These are phyloP conservation scores for Colletotrichum sp. DNA, from an alignment of 2,329 filamentous ascomycete genomes.

Conservation along the genomic window DNA sequence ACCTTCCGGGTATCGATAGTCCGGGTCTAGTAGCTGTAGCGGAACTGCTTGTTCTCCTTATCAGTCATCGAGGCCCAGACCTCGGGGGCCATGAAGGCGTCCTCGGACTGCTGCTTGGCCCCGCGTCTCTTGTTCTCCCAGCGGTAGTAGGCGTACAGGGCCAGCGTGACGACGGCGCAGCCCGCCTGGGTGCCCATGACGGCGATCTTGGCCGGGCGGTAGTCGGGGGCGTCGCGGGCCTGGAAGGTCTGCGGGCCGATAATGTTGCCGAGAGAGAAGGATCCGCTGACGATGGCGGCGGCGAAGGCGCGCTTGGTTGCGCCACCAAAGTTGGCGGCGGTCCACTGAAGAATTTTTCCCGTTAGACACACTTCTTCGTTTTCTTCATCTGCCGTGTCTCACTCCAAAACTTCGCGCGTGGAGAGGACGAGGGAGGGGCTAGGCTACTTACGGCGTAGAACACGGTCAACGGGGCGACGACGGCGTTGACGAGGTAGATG, in stretches of 20 bases:
- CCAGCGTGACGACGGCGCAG: slow-evolving; percentile 44
- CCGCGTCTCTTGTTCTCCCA: slow-evolving; percentile 50
- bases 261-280: slow-evolving; percentile 60
- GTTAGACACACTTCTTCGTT: not conserved
- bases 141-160: slow-evolving; percentile 54
- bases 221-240: slow-evolving; percentile 54
- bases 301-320: slow-evolving; percentile 58
- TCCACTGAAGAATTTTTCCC: slow-evolving; percentile 38
- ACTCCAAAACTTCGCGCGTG: not conserved
- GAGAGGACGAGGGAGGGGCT: not conserved
- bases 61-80: slow-evolving; percentile 59
- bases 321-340: slow-evolving; percentile 55
- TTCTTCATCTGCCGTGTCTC: not conserved
- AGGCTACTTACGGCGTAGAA: slow-evolving; percentile 46
- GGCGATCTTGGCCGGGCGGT: slow-evolving; percentile 58
- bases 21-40: slow-evolving; percentile 50
- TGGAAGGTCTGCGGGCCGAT: slow-evolving; percentile 64
- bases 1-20: not conserved
- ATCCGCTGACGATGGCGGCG: slow-evolving; percentile 51
- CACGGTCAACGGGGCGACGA: slow-evolving; percentile 49
- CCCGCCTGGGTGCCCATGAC: slow-evolving; percentile 57
- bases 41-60: slow-evolving; percentile 61
- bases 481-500: slow-evolving; percentile 57
- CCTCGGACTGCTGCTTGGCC: slow-evolving; percentile 37
- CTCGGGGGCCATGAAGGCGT: slow-evolving; percentile 43